Evolutionary conservation across 805 yeast species (phyloP).

Genomic region (Vanderwaltozyma verrucispora): DNA sequence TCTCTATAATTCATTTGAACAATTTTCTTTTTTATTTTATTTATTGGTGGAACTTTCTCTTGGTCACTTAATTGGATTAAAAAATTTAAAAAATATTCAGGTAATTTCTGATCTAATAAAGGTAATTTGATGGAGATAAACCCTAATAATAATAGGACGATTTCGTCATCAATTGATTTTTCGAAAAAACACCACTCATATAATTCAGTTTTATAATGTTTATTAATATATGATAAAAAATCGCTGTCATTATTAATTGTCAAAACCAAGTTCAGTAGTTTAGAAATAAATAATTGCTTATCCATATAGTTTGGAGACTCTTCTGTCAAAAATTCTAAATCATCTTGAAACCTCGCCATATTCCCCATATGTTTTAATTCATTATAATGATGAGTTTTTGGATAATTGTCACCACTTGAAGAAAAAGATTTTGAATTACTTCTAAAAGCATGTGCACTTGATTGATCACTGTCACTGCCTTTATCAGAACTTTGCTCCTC

Average conservation of each 20-base stretch:
- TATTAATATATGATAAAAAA: constrained; percentile 11
- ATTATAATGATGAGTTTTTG: constrained; percentile 14
- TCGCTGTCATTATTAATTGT: constrained; percentile 11
- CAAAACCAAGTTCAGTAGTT: constrained; percentile 15
- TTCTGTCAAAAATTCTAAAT: constrained; percentile 27
- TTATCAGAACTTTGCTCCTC: constrained; percentile 1
- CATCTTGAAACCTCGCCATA: constrained; percentile 27
- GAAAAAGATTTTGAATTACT: neutral
- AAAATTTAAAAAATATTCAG: constrained; percentile 3
- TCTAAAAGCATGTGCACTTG: neutral
- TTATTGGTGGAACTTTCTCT: constrained; percentile 2
- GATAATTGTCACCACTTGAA: neutral
- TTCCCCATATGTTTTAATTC: constrained; percentile 29
- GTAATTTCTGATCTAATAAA: constrained; percentile 2
- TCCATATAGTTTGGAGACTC: constrained; percentile 1
- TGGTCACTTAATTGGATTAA: constrained; percentile 1
- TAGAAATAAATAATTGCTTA: constrained; percentile 7
- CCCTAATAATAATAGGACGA: constrained; percentile 12
- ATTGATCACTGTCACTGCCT: neutral
- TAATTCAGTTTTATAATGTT: constrained; percentile 12
- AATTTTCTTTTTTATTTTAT: constrained; percentile 7
- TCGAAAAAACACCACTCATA: constrained; percentile 14
- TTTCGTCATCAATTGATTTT: neutral
- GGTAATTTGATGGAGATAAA: constrained; percentile 6
- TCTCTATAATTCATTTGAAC: constrained; percentile 14